Base-by-base conservation (phyloP, 2,329 filamentous ascomycete genomes). In the Aspergillus aculeatinus region DNA sequence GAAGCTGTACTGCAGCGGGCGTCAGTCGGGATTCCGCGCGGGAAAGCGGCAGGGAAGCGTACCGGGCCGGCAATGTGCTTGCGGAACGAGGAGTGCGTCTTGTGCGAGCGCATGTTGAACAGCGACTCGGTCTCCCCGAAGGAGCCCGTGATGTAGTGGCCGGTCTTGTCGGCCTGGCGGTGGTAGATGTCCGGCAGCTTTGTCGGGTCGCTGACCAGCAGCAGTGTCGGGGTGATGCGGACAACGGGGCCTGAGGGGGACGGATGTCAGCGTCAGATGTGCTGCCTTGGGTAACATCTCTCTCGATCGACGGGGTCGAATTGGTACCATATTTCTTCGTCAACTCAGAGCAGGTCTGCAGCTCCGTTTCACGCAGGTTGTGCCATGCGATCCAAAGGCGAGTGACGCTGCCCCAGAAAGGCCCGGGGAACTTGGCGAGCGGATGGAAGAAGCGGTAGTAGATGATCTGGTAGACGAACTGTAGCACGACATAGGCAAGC, bases 61-160 rank as follows among this genome's bases (percentile, higher is more conserved):
- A 76, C 73, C 2, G 83, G 80, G 1, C 79, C 77, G 1, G 83
- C 85, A 25, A 82, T 79, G 23, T 84, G 77, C 71, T 85, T 86
- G 19, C 85, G 77, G 64, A 81, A 82, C 2, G 76, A 73, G 3
- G 83, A 77, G 67, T 87, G 85, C 4, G 74, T 72, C 56, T 76
- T 76, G 50, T 81, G 76, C 50, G 83, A 79, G 60, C 82, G 81
- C 79, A 85, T 85, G 59, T 86, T 85, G 70, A 87, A 85, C 5
- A 86, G 65, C 1, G 77, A 80, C 60, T 86, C 84, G 4, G 76
- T 80, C 58, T 82, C 79, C 16, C 84, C 84, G 63, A 86, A 85
- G 25, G 78, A 82, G 21, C 83, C 84, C 0, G 83, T 82, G 60
- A 86, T 83, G 67, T 87, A 87, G 69, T 85, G 81, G 52, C 83